Evolutionary conservation across 129 eudicot species (phyloP), one percentile per base, ranked within the genome.

Genomic region (Smallanthus sonchifolius): DNA sequence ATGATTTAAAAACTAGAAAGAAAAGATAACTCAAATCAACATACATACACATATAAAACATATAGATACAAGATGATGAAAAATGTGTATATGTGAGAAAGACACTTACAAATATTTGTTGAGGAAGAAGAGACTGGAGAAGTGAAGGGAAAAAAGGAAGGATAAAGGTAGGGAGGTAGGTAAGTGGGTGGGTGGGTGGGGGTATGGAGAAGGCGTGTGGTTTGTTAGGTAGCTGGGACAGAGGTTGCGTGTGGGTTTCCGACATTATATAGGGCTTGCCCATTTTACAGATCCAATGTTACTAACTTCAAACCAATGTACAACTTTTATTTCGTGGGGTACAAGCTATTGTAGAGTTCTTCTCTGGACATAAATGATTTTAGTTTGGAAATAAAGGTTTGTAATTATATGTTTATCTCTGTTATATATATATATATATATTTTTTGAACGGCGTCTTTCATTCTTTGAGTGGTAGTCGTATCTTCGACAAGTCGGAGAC

Each of bases 141-240:
- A 65, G 34, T 28, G 2, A 40, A 10, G 67, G 34, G 55, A 54
- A 47, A 34, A 65, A 65, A 39, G 60, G 49, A 36, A 40, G 66
- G 73, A 64, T 79, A 72, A 64, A 65, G 69, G 51, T n/a, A 55
- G 67, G 2, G 44, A 10, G 44, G 7, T 48, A 15, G 32, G 63
- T 24, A 11, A 14, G 35, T 52, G 17, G 10, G 43, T n/a, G 52
- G 42, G 44, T 7, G 39, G 54, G 70, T 38, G 51, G 34, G 57
- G 15, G 72, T 38, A 45, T 34, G 51, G 78, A 64, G 83, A 79
- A 79, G 57, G 83, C 83, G 83, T 79, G 83, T 79, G 40, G 82
- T 72, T 79, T 72, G 73, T 72, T 72, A 48, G 77, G 38, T 71
- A 71, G 82, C 73, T 78, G 82, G 82, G 83, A 79, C 83, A 79